A percentile compares a stretch with the other conserved stretches of the same genome.
Evolutionary conservation across 2,329 filamentous ascomycete genomes (phyloP).

Genomic region (Verruconis gallopava): DNA sequence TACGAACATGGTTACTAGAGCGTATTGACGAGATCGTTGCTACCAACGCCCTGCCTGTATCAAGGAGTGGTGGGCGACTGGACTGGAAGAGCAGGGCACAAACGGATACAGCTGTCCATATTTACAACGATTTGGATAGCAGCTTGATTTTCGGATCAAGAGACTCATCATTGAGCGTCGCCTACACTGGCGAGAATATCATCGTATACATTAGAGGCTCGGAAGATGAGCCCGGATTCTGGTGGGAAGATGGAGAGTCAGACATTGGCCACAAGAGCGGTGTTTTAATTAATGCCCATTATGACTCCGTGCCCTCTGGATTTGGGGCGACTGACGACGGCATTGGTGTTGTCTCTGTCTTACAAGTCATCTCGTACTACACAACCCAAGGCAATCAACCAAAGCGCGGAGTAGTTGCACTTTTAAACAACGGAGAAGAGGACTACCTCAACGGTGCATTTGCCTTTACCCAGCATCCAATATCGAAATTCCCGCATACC

Average conservation of each 20-base stretch:
- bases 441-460: slow-evolving; percentile 80
- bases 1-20: slow-evolving; percentile 61
- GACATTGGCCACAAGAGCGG: slow-evolving; percentile 44
- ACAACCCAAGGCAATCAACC: slow-evolving; percentile 59
- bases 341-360: slow-evolving; percentile 70
- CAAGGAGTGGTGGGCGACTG: slow-evolving; percentile 20
- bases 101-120: slow-evolving; percentile 32
- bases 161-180: slow-evolving; percentile 41
- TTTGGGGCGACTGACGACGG: slow-evolving; percentile 93
- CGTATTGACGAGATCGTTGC: slow-evolving; percentile 59
- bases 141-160: slow-evolving; percentile 60
- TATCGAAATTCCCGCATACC: slow-evolving; percentile 67
- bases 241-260: slow-evolving; percentile 48
- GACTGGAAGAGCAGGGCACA: slow-evolving; percentile 2
- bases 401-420: slow-evolving; percentile 63
- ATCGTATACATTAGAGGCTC: slow-evolving; percentile 81
- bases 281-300: slow-evolving; percentile 88
- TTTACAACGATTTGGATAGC: slow-evolving; percentile 67
- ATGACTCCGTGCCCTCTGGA: slow-evolving; percentile 84
- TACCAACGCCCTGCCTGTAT: slow-evolving; percentile 35
- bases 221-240: slow-evolving; percentile 57
- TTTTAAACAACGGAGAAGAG: slow-evolving; percentile 94
- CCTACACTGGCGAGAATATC: slow-evolving; percentile 88
- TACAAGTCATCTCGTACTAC: slow-evolving; percentile 82
- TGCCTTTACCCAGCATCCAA: slow-evolving; percentile 70